Conservation (phyloP, 2,329 filamentous ascomycete genomes). For the Orbilia javanica region DNA sequence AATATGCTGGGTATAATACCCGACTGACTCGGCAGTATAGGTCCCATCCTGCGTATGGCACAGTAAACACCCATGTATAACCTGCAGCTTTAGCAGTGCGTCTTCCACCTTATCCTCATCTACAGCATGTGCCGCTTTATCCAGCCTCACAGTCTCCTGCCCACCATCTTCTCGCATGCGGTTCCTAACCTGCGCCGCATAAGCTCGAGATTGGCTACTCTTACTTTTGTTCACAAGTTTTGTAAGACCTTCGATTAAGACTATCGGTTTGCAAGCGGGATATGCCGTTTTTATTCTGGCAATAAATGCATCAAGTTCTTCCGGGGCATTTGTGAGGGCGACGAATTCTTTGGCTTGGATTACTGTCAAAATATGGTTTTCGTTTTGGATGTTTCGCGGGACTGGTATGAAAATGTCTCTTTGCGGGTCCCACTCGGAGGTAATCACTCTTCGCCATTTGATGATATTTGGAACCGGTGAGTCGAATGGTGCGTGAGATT, state of each 20-base stretch:
- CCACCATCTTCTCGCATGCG: constrained; percentile 64
- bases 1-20: constrained; percentile 81
- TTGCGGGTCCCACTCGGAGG: constrained; percentile 73
- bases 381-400: constrained; percentile 65
- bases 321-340: constrained; percentile 69
- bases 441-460: constrained; percentile 77
- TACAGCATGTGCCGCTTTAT: constrained; percentile 64
- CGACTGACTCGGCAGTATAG: constrained; percentile 80
- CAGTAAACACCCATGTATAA: constrained; percentile 75
- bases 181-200: constrained; percentile 74
- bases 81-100: constrained; percentile 77
- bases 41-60: constrained; percentile 74
- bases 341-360: constrained; percentile 76
- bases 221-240: constrained; percentile 78
- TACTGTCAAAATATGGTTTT: constrained; percentile 74
- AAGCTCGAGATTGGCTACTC: constrained; percentile 76
- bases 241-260: constrained; percentile 78
- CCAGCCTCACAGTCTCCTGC: constrained; percentile 40
- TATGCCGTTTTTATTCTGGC: constrained; percentile 71
- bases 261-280: constrained; percentile 72
- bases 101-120: constrained; percentile 79
- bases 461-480: constrained; percentile 67
- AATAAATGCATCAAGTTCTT: constrained; percentile 73
- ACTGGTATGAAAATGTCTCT: constrained; percentile 76
- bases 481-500: constrained; percentile 63